A percentile compares a stretch with the other conserved stretches of the same genome.
Conservation (phyloP, 2,329 filamentous ascomycete species). For the Curvularia sp. region DNA sequence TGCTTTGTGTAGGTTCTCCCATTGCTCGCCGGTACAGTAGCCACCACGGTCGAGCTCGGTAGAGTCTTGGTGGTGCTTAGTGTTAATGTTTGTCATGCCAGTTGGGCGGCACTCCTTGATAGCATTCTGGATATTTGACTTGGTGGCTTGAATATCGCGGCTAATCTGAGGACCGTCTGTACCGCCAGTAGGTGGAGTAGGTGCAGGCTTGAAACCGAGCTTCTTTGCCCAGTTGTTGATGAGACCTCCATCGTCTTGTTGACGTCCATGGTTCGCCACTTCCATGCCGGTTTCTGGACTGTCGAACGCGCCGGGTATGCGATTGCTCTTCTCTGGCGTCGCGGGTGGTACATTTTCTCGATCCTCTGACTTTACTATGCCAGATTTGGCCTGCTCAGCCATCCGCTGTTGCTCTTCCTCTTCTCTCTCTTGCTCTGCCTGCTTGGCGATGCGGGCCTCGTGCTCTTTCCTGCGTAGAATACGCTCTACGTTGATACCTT, state of each 20-base stretch:
- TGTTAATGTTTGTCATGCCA: constrained; percentile 42
- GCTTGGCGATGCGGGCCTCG: constrained; percentile 85
- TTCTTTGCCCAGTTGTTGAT: constrained; percentile 50
- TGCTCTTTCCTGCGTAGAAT: constrained; percentile 88
- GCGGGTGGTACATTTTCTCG: constrained; percentile 27
- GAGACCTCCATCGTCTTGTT: constrained; percentile 34
- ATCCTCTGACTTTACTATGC: constrained; percentile 21
- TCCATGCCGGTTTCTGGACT: constrained; percentile 46
- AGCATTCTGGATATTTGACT: constrained; percentile 46
- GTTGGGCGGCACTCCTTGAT: constrained; percentile 49
- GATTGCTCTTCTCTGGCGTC: constrained; percentile 40
- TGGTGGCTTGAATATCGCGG: constrained; percentile 44
- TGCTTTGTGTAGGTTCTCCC: constrained; percentile 48
- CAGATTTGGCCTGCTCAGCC: constrained; percentile 40
- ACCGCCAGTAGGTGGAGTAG: constrained; percentile 19
- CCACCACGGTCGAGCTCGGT: constrained; percentile 49
- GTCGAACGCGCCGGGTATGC: constrained; percentile 49
- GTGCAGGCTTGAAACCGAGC: constrained; percentile 44
- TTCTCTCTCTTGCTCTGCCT: constrained; percentile 74
- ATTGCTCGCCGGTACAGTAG: constrained; percentile 49
- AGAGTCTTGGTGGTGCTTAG: constrained; percentile 46
- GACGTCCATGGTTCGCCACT: constrained; percentile 31
- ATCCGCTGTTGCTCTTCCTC: constrained; percentile 63
- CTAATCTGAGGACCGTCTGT: constrained; percentile 47
- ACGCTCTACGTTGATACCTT: constrained; percentile 95